Percentiles rank a stretch among this genome's conserved stretches.
Conservation (phyloP, 352 stramenopile genomes). For the Globisporangium radiosum region DNA sequence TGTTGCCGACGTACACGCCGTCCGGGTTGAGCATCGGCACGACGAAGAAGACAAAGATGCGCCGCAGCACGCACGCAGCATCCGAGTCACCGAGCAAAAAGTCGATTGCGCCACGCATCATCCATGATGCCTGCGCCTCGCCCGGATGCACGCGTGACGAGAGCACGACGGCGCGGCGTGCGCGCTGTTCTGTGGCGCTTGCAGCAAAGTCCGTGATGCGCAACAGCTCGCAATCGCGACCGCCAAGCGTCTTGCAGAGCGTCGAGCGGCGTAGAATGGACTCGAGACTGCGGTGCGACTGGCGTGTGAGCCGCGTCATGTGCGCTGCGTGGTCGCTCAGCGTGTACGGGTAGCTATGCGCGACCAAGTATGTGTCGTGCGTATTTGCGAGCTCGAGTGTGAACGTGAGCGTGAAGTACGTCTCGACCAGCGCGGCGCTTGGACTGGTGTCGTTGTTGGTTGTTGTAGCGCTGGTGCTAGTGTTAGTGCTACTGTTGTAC, state of each 20-base stretch:
- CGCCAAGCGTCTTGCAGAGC: constrained; percentile 55
- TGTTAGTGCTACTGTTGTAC: background rate
- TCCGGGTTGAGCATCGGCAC: constrained; percentile 94
- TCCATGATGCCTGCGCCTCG: constrained; percentile 89
- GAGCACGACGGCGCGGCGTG: constrained; percentile 58
- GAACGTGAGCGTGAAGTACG: constrained; percentile 88
- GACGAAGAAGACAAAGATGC: constrained; percentile 89
- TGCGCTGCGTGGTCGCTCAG: constrained; percentile 72
- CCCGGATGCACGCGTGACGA: constrained; percentile 88
- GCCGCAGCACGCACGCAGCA: constrained; percentile 60
- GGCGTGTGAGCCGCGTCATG: constrained; percentile 30
- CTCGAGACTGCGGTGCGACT: constrained; percentile 1
- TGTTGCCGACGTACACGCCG: constrained; percentile 91
- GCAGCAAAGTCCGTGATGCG: constrained; percentile 62
- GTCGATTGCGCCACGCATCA: constrained; percentile 91
- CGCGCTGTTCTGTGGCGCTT: constrained; percentile 23
- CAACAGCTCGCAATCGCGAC: constrained; percentile 59
- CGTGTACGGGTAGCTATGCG: constrained; percentile 92
- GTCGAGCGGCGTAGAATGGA: constrained; percentile 36
- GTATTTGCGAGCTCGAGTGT: constrained; percentile 71
- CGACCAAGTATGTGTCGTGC: constrained; percentile 85
- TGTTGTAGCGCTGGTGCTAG: background rate
- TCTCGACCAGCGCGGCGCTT: constrained; percentile 4
- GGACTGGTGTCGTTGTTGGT: background rate
- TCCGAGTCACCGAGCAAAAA: constrained; percentile 72